Evolutionary conservation across 805 yeast genomes (phyloP), one percentile per base, ranked within the genome.

Genomic region (Wickerhamomyces queroliae): DNA sequence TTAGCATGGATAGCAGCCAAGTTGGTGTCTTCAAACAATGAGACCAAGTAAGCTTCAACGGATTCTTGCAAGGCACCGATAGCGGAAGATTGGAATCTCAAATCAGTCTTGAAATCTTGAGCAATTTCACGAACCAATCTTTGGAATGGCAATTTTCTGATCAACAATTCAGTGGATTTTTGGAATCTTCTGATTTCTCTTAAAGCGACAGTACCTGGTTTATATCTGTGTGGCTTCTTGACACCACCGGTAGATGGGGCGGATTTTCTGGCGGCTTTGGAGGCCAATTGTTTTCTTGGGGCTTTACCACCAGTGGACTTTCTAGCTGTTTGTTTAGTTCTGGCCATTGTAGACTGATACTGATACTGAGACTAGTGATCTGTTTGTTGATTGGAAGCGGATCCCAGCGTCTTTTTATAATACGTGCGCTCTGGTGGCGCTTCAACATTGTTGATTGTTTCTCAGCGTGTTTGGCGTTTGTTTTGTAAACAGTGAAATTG

Each of bases 1-100:
- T 93, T 91, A 61, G 98, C 99, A 71, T 91, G 99, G 55, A 89
- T 87, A 52, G 98, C 97, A 74, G 97, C 93, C 74, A 91, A 78
- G 76, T 90, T 91, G 52, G 98, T 93, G 69, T 93, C 98, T 76
- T 91, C 98, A 56, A 91, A 93, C 61, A 91, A 71, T 45, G 96
- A 87, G 39, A 91, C 96, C 58, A 93, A 76, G 78, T 89, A 93
- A 61, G 97, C 97, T 76, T 91, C 99, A 48, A 91, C 96, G 48
- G 98, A 90, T 73, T 93, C 99, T 70, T 91, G 99, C 58, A 91
- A 75, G 54, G 99, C 99, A 71, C 95, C 90, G 53, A 91, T 84
- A 52, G 99, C 99, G 51, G 95, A 85, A 42, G 96, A 85, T 69
- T 91, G 97, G 83, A 93, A 91, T 76, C 96, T 83, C 68, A 89